phyloP scores from a whole-genome alignment of 768 basidiomycete species.

The Cantharellus anzutake region DNA sequence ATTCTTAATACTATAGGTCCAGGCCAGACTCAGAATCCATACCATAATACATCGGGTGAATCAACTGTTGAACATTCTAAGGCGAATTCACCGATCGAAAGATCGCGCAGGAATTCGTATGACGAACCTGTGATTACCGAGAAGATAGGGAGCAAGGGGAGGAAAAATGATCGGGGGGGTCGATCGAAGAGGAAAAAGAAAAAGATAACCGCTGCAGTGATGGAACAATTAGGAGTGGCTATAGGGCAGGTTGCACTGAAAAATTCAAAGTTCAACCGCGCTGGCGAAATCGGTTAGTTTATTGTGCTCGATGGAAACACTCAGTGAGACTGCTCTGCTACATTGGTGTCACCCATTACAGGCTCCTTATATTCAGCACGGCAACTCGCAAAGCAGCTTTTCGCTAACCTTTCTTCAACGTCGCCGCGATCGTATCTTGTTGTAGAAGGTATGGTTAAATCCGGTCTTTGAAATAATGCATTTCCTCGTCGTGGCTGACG shows the following conservation, averaged over 20 bases:
- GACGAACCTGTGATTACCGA: too few species aligned
- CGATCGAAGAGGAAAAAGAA: too few species aligned
- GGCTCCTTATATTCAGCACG: constrained; percentile 38
- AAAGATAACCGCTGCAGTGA: background rate
- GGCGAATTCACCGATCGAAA: too few species aligned
- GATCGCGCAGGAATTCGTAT: too few species aligned
- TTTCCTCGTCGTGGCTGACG: background rate
- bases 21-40: too few species aligned
- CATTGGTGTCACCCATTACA: background rate
- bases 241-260: constrained; percentile 56
- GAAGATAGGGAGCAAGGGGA: too few species aligned
- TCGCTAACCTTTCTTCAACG: constrained; percentile 38
- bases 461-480: constrained; percentile 1
- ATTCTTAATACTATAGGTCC: too few species aligned
- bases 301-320: background rate
- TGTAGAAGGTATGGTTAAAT: constrained; percentile 35
- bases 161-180: too few species aligned
- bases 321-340: too few species aligned
- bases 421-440: constrained; percentile 41
- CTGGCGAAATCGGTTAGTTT: constrained; percentile 30
- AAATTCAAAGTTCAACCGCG: constrained; percentile 38
- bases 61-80: too few species aligned
- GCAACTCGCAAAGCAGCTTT: constrained; percentile 47
- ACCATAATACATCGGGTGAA: too few species aligned
- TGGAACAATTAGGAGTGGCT: constrained; percentile 28